These are phyloP conservation scores for Pistacia vera DNA, from an alignment of 345 rosid species.

Conservation along the genomic window DNA sequence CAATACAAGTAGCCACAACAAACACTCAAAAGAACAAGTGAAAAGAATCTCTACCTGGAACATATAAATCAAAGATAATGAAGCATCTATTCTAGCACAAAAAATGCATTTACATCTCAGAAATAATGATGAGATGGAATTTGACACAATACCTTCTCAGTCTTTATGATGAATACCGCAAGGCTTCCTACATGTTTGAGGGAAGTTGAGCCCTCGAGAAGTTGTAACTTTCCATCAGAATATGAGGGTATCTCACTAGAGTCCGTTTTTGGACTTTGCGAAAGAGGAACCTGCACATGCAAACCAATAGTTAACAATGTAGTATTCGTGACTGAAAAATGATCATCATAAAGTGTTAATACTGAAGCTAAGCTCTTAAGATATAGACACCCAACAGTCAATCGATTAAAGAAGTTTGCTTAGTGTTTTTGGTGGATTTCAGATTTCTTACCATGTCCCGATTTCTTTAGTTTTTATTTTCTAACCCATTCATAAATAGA, in stretches of 20 bases:
- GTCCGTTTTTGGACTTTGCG: constrained; percentile 14
- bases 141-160: constrained; percentile 22
- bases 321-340: constrained; percentile 1
- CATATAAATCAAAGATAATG: neutral
- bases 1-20: too few species aligned
- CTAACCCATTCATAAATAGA: too few species aligned
- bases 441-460: too few species aligned
- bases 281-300: constrained; percentile 26
- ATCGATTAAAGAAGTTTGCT: too few species aligned
- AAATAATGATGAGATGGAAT: neutral
- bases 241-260: constrained; percentile 15
- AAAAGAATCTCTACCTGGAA: neutral
- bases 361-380: too few species aligned
- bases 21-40: neutral
- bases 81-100: neutral
- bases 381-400: too few species aligned
- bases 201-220: constrained; percentile 16
- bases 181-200: constrained; percentile 17
- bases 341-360: neutral
- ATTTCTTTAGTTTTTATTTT: too few species aligned
- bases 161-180: constrained; percentile 1
- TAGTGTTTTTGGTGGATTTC: too few species aligned
- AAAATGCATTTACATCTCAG: neutral
- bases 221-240: constrained; percentile 20
- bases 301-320: neutral